Evolutionary conservation across 371 early-diverging fungal species (phyloP).

Genomic region (Mucor piriformis): DNA sequence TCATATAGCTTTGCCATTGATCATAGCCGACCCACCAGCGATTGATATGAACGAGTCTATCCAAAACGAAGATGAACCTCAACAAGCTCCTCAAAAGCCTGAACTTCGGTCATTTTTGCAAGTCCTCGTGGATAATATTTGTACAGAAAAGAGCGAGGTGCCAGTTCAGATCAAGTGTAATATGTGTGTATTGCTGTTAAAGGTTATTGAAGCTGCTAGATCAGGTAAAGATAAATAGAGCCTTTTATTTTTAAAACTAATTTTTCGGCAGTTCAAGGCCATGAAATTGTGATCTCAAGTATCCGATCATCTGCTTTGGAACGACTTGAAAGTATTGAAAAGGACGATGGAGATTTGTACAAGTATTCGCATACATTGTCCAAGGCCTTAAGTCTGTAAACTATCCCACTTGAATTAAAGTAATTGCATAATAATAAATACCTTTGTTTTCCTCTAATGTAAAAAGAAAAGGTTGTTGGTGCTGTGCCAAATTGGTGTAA

Average conservation of each 20-base stretch:
- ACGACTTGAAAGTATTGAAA: conserved; percentile 7
- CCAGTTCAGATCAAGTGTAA: conserved; percentile 59
- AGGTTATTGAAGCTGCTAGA: conserved; percentile 41
- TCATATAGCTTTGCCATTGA: conserved; percentile 27
- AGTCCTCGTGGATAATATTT: conserved; percentile 40
- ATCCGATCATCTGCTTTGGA: conserved; percentile 4
- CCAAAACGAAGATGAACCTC: conserved; percentile 19
- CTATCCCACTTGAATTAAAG: neutral
- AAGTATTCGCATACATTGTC: conserved; percentile 15
- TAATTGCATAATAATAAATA: neutral
- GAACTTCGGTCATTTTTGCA: conserved; percentile 44
- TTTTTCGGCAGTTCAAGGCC: conserved; percentile 7
- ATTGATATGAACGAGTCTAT: conserved; percentile 9
- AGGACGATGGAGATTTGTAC: conserved; percentile 10
- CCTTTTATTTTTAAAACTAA: neutral
- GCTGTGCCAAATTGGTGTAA: conserved; percentile 6
- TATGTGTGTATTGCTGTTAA: conserved; percentile 54
- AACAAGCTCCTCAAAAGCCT: conserved; percentile 22
- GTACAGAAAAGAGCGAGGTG: conserved; percentile 11
- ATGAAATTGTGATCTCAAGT: conserved; percentile 2
- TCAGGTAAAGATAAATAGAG: conserved; percentile 22
- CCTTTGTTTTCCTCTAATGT: neutral
- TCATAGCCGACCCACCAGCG: conserved; percentile 14
- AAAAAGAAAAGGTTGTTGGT: neutral
- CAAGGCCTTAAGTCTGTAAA: conserved; percentile 17